Evolutionary conservation across 495 filamentous ascomycete genomes (phyloP).

Genomic region (Sporormia fimetaria): DNA sequence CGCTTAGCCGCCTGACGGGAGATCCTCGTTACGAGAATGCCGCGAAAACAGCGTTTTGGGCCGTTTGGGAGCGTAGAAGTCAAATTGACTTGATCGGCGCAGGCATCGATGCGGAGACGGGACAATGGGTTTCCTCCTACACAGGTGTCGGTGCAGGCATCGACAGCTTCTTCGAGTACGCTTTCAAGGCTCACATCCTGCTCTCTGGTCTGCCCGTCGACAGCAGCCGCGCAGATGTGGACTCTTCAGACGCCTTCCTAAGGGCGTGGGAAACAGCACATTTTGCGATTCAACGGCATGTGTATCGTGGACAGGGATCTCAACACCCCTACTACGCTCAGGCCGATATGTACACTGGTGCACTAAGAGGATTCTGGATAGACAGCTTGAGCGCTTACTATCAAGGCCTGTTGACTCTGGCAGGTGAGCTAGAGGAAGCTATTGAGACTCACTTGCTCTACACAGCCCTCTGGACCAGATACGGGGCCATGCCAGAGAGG

Average conservation of each 20-base stretch:
- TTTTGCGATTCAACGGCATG: conserved; percentile 71
- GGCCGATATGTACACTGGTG: conserved; percentile 76
- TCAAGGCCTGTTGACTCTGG: conserved; percentile 75
- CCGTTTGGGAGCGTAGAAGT: conserved; percentile 80
- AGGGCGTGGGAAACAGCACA: conserved; percentile 79
- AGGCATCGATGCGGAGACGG: conserved; percentile 83
- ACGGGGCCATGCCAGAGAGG: conserved; percentile 81
- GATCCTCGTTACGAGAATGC: conserved; percentile 76
- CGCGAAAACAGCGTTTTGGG: conserved; percentile 89
- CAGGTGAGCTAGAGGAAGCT: conserved; percentile 83
- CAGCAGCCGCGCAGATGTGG: conserved; percentile 27
- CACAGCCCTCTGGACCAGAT: conserved; percentile 87
- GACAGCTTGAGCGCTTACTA: conserved; percentile 94
- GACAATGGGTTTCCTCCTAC: conserved; percentile 77
- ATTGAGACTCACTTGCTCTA: conserved; percentile 78
- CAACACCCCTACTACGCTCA: conserved; percentile 88
- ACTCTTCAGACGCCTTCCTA: conserved; percentile 64
- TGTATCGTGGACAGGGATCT: conserved; percentile 53
- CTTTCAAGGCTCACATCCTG: conserved; percentile 82
- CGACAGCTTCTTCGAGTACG: conserved; percentile 98
- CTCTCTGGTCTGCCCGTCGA: conserved; percentile 53
- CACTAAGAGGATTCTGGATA: conserved; percentile 75
- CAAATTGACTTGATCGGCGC: conserved; percentile 79
- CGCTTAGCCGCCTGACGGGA: conserved; percentile 77
- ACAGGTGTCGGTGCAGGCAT: conserved; percentile 90